phyloP scores from a whole-genome alignment of 2,329 filamentous ascomycete species.

The Beauveria caledonica region DNA sequence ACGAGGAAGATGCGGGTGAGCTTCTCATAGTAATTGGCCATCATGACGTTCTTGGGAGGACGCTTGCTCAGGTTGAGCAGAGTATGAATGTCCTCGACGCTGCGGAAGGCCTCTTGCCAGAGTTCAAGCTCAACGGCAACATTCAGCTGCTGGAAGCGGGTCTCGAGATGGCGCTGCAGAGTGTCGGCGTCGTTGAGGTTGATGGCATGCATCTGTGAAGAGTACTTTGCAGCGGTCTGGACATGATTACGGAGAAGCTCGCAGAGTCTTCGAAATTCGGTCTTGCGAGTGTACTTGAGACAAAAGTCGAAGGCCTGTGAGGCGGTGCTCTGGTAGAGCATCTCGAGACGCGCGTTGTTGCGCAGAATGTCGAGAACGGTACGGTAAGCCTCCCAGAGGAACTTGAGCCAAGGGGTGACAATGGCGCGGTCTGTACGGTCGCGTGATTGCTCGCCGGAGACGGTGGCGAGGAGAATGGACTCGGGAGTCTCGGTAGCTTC shows the following conservation, averaged over 20 bases:
- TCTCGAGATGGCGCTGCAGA: constrained; percentile 92
- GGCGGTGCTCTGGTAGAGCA: constrained; percentile 96
- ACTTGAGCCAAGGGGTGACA: constrained; percentile 98
- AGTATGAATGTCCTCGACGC: constrained; percentile 97
- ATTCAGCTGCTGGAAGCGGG: constrained; percentile 96
- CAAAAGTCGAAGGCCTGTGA: constrained; percentile 99
- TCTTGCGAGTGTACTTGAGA: constrained; percentile 96
- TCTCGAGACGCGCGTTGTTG: constrained; percentile 95
- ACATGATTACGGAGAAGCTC: constrained; percentile 97
- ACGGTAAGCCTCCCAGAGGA: constrained; percentile 98
- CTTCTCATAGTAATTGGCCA: constrained; percentile 99
- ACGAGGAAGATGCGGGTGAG: constrained; percentile 97
- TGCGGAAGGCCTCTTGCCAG: constrained; percentile 99
- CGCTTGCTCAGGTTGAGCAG: constrained; percentile 96
- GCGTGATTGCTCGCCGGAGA: constrained; percentile 94
- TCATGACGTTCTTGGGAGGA: constrained; percentile 97
- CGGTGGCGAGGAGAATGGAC: constrained; percentile 93
- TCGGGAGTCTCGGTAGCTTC: constrained; percentile 97
- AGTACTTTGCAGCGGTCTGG: constrained; percentile 98
- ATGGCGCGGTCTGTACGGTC: constrained; percentile 97
- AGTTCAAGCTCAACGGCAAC: constrained; percentile 95
- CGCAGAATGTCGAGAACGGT: constrained; percentile 97
- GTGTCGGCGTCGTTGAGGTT: constrained; percentile 97
- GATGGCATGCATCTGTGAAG: constrained; percentile 97
- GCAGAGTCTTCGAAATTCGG: constrained; percentile 96